phyloP scores from a whole-genome alignment of 345 rosid species.

The Clausena lansium region DNA sequence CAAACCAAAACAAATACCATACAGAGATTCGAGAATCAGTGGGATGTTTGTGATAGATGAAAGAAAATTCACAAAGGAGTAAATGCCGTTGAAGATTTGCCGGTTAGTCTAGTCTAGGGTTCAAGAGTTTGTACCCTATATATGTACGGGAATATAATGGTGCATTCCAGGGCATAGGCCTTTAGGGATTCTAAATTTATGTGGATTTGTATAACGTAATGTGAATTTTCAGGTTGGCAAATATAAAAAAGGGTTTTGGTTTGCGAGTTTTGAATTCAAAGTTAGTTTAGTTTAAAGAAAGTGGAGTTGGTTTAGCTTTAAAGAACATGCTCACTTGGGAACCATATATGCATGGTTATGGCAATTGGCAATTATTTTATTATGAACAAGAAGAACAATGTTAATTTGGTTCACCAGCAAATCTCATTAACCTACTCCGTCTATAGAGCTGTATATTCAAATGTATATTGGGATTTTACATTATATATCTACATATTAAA shows the following conservation, averaged over 20 bases:
- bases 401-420: too few relatives aligned
- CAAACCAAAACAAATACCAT: background rate
- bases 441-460: too few relatives aligned
- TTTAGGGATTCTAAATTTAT: slow-evolving; percentile 8
- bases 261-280: slow-evolving; percentile 13
- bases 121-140: background rate
- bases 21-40: background rate
- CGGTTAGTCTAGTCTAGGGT: background rate
- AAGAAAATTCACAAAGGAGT: too few relatives aligned
- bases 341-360: background rate
- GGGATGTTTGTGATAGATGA: background rate
- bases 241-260: background rate
- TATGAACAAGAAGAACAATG: too few relatives aligned
- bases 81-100: background rate
- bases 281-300: background rate
- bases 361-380: background rate
- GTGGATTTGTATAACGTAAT: background rate
- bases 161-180: background rate
- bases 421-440: rapidly evolving
- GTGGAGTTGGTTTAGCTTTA: slow-evolving; percentile 10
- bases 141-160: background rate
- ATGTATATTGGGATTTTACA: too few relatives aligned
- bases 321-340: slow-evolving; percentile 20
- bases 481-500: too few relatives aligned
- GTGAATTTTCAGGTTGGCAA: background rate